Conservation (phyloP, 306 rosid species). For the Hippophae rhamnoides region DNA sequence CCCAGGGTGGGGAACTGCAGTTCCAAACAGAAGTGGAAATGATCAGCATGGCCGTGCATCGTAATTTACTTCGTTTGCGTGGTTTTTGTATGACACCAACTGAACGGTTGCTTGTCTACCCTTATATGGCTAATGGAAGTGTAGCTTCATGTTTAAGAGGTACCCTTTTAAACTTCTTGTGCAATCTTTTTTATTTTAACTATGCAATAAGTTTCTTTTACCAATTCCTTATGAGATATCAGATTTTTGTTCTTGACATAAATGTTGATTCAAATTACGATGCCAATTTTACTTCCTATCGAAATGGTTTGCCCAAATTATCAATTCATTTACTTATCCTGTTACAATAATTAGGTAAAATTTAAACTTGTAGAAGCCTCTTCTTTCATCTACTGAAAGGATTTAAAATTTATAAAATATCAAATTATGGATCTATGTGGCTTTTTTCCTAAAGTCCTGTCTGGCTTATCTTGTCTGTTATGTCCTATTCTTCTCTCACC, state of each 20-base stretch:
- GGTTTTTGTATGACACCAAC: conserved; percentile 99
- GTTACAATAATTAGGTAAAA: background rate
- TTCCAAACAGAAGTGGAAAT: conserved; percentile 94
- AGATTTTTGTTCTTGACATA: background rate
- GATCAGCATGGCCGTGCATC: conserved; percentile 98
- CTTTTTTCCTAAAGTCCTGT: background rate
- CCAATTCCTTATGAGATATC: background rate
- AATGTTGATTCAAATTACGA: background rate
- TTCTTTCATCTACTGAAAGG: no score
- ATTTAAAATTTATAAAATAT: no score
- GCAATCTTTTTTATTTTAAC: background rate
- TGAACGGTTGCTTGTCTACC: conserved; percentile 90
- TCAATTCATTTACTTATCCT: no score
- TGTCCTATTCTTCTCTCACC: conserved; percentile 1
- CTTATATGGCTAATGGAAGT: conserved; percentile 88
- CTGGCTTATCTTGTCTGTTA: conserved; percentile 3
- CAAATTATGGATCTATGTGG: background rate
- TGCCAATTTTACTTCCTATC: background rate
- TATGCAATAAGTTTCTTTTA: background rate
- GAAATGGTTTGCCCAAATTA: no score
- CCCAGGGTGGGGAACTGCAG: conserved; percentile 85
- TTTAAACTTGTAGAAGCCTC: background rate
- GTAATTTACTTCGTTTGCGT: conserved; percentile 79
- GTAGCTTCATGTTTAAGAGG: conserved; percentile 96
- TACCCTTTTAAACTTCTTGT: conserved; percentile 13